Percentiles rank a stretch among this genome's conserved stretches.
Conservation (phyloP, 2,329 filamentous ascomycete species). For the Penicillium paneum region DNA sequence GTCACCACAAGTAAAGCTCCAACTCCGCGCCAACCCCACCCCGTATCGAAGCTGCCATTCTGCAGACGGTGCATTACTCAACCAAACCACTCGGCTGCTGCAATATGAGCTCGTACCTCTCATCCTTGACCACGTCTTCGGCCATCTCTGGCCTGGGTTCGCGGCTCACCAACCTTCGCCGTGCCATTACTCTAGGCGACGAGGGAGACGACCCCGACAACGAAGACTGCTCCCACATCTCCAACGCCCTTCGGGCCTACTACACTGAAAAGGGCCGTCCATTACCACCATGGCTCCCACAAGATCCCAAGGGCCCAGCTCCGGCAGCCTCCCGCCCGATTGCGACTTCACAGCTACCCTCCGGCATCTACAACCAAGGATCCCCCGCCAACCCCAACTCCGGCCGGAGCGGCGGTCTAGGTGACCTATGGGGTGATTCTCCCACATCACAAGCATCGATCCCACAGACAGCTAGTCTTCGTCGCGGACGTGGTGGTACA, state of each 20-base stretch:
- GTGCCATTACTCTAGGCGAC: constrained; percentile 42
- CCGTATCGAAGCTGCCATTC: constrained; percentile 18
- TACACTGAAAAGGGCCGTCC: constrained; percentile 82
- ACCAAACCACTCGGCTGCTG: neutral
- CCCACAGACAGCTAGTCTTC: constrained; percentile 40
- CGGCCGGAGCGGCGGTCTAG: constrained; percentile 44
- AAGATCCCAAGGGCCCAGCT: constrained; percentile 74
- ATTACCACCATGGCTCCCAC: constrained; percentile 82
- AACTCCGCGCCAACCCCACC: constrained; percentile 19
- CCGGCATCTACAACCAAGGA: constrained; percentile 28
- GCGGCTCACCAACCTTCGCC: constrained; percentile 57
- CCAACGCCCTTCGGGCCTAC: constrained; percentile 86
- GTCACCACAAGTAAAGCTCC: constrained; percentile 15
- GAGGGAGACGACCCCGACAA: constrained; percentile 46
- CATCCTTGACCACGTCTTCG: constrained; percentile 53
- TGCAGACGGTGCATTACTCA: constrained; percentile 4
- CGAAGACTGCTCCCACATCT: constrained; percentile 90
- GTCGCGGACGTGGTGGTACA: constrained; percentile 33
- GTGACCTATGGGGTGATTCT: constrained; percentile 58
- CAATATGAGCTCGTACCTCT: constrained; percentile 77
- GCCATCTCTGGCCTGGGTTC: constrained; percentile 52
- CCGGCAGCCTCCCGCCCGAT: constrained; percentile 47
- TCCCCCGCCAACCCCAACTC: constrained; percentile 22
- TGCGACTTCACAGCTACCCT: constrained; percentile 54
- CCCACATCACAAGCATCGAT: constrained; percentile 27